Base-by-base conservation (phyloP, 345 rosid genomes). In the Eucalyptus sp. region DNA sequence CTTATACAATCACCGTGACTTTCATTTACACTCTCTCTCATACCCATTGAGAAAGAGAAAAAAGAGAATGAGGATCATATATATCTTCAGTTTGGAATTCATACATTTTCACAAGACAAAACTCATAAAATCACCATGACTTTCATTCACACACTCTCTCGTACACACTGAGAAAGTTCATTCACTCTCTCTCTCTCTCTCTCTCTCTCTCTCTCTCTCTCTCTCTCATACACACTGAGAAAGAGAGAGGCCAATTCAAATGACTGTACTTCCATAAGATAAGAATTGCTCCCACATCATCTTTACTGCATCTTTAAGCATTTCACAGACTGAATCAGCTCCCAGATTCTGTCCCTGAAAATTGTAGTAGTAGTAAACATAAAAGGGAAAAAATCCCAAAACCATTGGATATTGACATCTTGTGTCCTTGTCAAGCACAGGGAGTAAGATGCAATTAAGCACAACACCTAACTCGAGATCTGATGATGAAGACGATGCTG, bases 211-310 rank as follows among this genome's bases (percentile, higher is more conserved):
- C 56, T 51, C 54, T 56, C 64, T 56, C 62, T 58, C 66, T 60
- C 66, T 60, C 66, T 0, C 31, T 60, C 68, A 25, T 10, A 71
- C 48, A 76, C 48, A 20, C 48, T 20, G 48, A 76, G 46, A 3
- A 52, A 52, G 43, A 76, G 44, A 68, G 83, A 76, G 83, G 27
- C 48, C 48, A 7, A 41, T 20, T 76, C 48, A 76, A 76, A 76
- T 20, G 48, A 76, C 84, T 0, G 15, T 20, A 76, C 24, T 41
- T 76, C 27, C 84, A 41, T 25, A 76, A 76, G 84, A 76, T 76
- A 90, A 89, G 91, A 94, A 94, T 41, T 91, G 86, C 22, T 90
- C 90, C 95, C 95, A 93, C 88, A 94, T 89, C 92, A 93, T 43
- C 87, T 44, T 90, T 48, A 94, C 76, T 89, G 17, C 90, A 88